phyloP scores from a whole-genome alignment of 257 asterid genomes.

The Perilla frutescens region DNA sequence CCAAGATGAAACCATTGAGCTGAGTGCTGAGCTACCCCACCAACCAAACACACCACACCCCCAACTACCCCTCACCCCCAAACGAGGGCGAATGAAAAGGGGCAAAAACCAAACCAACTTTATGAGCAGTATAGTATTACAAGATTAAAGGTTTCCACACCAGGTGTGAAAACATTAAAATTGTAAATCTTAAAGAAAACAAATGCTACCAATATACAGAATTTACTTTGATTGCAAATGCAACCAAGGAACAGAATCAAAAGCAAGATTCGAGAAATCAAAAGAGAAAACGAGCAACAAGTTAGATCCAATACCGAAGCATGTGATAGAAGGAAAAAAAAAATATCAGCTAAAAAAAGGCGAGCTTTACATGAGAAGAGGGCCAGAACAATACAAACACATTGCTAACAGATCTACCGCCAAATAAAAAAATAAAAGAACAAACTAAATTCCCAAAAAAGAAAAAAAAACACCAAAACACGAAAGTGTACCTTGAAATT shows the following conservation, averaged over 20 bases:
- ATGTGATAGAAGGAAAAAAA: background rate
- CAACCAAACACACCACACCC: conserved; percentile 22
- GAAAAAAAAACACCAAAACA: background rate
- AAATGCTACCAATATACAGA: conserved; percentile 7
- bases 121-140: background rate
- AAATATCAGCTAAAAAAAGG: conserved; percentile 1
- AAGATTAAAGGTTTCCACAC: conserved; percentile 18
- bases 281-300: background rate
- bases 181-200: background rate
- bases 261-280: background rate
- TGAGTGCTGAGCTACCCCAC: conserved; percentile 29
- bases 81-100: background rate
- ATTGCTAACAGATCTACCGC: conserved; percentile 25
- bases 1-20: conserved; percentile 32
- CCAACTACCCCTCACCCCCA: conserved; percentile 32
- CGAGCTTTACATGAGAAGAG: background rate
- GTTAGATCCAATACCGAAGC: conserved; percentile 11
- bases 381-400: background rate
- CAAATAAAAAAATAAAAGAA: background rate
- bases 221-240: conserved; percentile 7
- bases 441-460: background rate
- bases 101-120: background rate
- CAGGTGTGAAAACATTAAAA: background rate
- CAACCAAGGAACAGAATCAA: background rate
- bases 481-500: conserved; percentile 25